Conservation (phyloP, 2,329 filamentous ascomycete species). For the Rasamsonia emersonii region DNA sequence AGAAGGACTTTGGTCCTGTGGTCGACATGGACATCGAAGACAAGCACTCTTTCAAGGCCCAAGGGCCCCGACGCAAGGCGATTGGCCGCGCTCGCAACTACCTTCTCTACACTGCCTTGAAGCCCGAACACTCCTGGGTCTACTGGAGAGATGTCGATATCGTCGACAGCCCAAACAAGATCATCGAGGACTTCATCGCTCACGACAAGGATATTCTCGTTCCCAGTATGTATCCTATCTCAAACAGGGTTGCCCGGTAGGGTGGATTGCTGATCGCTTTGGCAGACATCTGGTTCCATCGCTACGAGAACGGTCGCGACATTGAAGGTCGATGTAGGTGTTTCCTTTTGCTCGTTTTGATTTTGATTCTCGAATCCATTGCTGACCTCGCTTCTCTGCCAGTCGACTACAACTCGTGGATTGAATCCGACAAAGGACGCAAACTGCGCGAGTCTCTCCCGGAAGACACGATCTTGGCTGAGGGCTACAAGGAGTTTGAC, state of each 20-base stretch:
- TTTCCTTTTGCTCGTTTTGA: slow-evolving; percentile 1
- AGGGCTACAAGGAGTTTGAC: slow-evolving; percentile 91
- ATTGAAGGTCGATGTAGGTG: slow-evolving; percentile 88
- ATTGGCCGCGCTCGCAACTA: slow-evolving; percentile 92
- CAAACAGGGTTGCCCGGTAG: background rate
- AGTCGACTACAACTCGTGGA: slow-evolving; percentile 99
- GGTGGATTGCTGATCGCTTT: slow-evolving; percentile 11
- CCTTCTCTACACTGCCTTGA: slow-evolving; percentile 71
- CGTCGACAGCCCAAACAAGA: slow-evolving; percentile 74
- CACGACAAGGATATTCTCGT: slow-evolving; percentile 91
- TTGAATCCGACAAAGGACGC: slow-evolving; percentile 79
- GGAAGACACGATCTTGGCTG: slow-evolving; percentile 76
- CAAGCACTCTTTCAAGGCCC: slow-evolving; percentile 76
- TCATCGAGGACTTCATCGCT: slow-evolving; percentile 90
- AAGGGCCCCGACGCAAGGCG: slow-evolving; percentile 80
- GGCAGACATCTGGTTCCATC: slow-evolving; percentile 92
- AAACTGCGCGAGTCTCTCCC: slow-evolving; percentile 64
- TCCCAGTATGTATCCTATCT: slow-evolving; percentile 62
- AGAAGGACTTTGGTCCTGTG: slow-evolving; percentile 79
- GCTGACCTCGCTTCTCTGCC: too few species aligned
- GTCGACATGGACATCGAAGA: slow-evolving; percentile 73
- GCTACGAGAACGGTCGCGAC: slow-evolving; percentile 69
- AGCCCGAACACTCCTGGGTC: slow-evolving; percentile 94
- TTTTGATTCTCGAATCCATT: too few species aligned
- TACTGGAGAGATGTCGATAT: slow-evolving; percentile 99